A percentile compares a stretch with the other conserved stretches of the same genome.
These are phyloP conservation scores for Naganishia sp. DNA, from an alignment of 1,284 basidiomycete species.

Conservation along the genomic window DNA sequence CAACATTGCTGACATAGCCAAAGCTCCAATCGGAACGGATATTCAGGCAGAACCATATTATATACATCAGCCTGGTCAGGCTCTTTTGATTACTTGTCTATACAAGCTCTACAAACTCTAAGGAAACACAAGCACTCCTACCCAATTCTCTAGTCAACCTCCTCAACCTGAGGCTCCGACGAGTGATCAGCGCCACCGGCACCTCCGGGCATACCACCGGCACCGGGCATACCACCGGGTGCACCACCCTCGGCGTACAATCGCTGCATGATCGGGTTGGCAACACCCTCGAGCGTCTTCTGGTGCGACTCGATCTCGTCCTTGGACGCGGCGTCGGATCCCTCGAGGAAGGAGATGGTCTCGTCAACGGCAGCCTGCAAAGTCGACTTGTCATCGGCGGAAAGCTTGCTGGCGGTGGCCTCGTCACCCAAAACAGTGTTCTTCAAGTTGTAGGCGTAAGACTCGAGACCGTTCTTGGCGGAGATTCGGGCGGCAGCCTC, in stretches of 20 bases:
- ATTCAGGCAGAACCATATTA: slow-evolving; percentile 12
- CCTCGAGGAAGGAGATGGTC: slow-evolving; percentile 85
- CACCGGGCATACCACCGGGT: slow-evolving; percentile 55
- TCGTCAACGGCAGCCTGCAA: slow-evolving; percentile 83
- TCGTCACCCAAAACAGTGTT: slow-evolving; percentile 77
- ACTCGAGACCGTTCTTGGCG: slow-evolving; percentile 86
- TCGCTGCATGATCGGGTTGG: slow-evolving; percentile 94
- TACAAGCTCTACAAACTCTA: slow-evolving; percentile 21
- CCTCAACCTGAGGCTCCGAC: slow-evolving; percentile 61
- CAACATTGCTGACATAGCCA: slow-evolving; percentile 7
- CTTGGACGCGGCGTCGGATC: slow-evolving; percentile 81
- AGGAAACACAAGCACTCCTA: background rate
- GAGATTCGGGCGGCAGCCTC: slow-evolving; percentile 66
- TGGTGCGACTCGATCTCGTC: slow-evolving; percentile 93
- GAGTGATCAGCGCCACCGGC: slow-evolving; percentile 58
- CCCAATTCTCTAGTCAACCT: slow-evolving; percentile 58
- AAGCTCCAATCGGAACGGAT: background rate
- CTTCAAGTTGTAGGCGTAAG: slow-evolving; percentile 94
- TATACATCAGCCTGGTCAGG: slow-evolving; percentile 19
- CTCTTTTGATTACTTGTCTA: slow-evolving; percentile 21
- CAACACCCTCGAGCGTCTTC: slow-evolving; percentile 89
- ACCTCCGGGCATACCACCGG: slow-evolving; percentile 52
- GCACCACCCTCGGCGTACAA: slow-evolving; percentile 73
- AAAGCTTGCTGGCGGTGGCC: slow-evolving; percentile 85
- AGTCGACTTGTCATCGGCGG: slow-evolving; percentile 81